Conservation (phyloP, 1,284 basidiomycete genomes). For the Trametes polyzona region DNA sequence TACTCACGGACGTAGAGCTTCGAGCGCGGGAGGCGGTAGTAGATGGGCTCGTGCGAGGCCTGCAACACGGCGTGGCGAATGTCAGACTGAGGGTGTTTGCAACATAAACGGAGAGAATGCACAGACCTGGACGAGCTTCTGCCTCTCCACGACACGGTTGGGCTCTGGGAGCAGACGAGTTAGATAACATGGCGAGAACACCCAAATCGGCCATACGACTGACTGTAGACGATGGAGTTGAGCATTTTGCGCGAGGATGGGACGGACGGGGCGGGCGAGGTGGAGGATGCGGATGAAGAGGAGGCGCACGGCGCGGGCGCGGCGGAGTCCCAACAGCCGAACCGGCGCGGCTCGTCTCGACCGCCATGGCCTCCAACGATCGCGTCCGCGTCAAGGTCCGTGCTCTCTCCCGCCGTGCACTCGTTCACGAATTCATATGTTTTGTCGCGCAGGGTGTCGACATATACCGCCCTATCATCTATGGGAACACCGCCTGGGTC, state of each 20-base stretch:
- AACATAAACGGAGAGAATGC: not conserved
- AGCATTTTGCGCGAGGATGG: slow-evolving; percentile 47
- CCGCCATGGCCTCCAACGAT: slow-evolving; percentile 52
- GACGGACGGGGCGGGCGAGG: slow-evolving; percentile 16
- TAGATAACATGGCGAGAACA: not conserved
- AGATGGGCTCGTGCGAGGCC: slow-evolving; percentile 46
- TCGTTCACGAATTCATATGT: slow-evolving; percentile 1
- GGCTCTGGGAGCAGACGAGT: slow-evolving; percentile 47
- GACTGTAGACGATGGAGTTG: slow-evolving; percentile 56
- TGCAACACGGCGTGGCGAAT: slow-evolving; percentile 22
- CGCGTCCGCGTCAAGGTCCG: slow-evolving; percentile 76
- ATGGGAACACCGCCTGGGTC: slow-evolving; percentile 93
- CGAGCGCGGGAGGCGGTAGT: slow-evolving; percentile 51
- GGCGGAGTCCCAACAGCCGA: slow-evolving; percentile 34
- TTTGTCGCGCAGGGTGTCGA: slow-evolving; percentile 70
- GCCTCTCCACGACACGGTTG: slow-evolving; percentile 66
- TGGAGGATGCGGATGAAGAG: slow-evolving; percentile 21
- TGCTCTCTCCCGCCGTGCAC: slow-evolving; percentile 23
- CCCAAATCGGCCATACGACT: slow-evolving; percentile 13
- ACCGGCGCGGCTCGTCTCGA: slow-evolving; percentile 34
- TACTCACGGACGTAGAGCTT: slow-evolving; percentile 52
- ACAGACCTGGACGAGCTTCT: slow-evolving; percentile 67
- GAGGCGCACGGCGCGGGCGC: slow-evolving; percentile 22
- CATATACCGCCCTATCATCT: slow-evolving; percentile 91
- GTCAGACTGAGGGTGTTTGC: not conserved